Evolutionary conservation across 768 basidiomycete species (phyloP).

Genomic region (Boletus reticuloceps): DNA sequence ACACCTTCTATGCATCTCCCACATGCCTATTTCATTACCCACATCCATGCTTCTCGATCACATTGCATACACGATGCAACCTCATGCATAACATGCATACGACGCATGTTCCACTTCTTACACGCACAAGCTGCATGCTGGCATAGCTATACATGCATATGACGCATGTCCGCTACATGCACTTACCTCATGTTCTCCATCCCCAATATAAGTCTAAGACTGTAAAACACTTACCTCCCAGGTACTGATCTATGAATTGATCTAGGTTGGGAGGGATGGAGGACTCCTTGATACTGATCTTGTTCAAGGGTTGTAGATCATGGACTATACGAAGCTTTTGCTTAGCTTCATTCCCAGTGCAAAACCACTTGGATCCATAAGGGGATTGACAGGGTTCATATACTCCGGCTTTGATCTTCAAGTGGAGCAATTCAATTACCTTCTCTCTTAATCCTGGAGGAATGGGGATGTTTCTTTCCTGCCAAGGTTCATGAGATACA

Average conservation of each 20-base stretch:
- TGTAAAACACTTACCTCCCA: not conserved
- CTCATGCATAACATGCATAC: no score
- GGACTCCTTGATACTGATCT: not conserved
- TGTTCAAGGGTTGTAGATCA: not conserved
- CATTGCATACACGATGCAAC: no score
- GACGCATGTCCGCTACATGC: no score
- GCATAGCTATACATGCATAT: no score
- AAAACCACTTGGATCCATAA: not conserved
- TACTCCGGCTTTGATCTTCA: not conserved
- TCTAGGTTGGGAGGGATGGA: not conserved
- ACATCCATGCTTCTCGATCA: no score
- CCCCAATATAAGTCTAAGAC: not conserved
- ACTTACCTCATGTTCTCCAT: no score
- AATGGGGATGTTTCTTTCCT: not conserved
- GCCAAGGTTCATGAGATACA: not conserved
- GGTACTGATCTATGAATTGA: not conserved
- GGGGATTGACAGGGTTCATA: not conserved
- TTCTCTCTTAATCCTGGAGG: not conserved
- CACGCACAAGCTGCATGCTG: no score
- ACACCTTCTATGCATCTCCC: no score
- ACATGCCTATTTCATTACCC: no score
- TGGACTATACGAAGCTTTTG: not conserved
- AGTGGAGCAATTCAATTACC: not conserved
- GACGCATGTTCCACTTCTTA: no score
- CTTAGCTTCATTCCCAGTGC: not conserved